A percentile compares a stretch with the other conserved stretches of the same genome.
These are phyloP conservation scores for Arthrobotrys megalospora DNA, from an alignment of 2,329 filamentous ascomycete genomes.

Conservation along the genomic window DNA sequence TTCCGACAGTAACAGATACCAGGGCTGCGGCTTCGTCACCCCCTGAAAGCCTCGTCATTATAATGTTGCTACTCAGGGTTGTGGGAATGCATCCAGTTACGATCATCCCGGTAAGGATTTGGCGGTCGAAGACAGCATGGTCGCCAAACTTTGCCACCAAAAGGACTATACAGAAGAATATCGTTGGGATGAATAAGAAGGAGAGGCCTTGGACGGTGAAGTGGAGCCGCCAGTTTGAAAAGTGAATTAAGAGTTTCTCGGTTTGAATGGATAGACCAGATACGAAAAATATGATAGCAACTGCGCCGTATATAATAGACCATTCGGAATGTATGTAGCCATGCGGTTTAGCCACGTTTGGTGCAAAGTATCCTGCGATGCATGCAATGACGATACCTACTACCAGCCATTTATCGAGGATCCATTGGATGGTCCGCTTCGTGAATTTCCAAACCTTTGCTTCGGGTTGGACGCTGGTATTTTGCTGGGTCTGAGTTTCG, in stretches of 20 bases:
- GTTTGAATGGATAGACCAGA: constrained; percentile 79
- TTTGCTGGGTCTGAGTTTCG: not conserved
- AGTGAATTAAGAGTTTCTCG: constrained; percentile 74
- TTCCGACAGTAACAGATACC: constrained; percentile 79
- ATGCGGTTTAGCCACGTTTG: constrained; percentile 71
- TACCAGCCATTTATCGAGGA: constrained; percentile 76
- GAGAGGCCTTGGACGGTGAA: constrained; percentile 77
- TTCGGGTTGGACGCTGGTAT: not conserved
- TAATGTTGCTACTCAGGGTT: constrained; percentile 80
- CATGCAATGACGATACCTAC: constrained; percentile 74
- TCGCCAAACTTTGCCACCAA: constrained; percentile 71
- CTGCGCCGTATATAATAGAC: constrained; percentile 78
- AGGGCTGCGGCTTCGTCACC: constrained; percentile 78
- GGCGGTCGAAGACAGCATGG: constrained; percentile 73
- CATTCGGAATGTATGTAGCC: constrained; percentile 72
- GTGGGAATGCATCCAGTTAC: constrained; percentile 79
- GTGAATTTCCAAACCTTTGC: not conserved
- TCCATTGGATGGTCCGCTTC: constrained; percentile 26
- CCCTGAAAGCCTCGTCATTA: constrained; percentile 79
- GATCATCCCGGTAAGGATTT: constrained; percentile 78
- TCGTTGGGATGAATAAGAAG: constrained; percentile 77
- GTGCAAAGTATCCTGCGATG: constrained; percentile 65
- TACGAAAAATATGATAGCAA: constrained; percentile 79
- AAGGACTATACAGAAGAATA: constrained; percentile 73
- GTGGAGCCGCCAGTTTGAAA: constrained; percentile 78